Conservation (phyloP, 78 protist genomes). For the Mantamonas sphyraenae region DNA sequence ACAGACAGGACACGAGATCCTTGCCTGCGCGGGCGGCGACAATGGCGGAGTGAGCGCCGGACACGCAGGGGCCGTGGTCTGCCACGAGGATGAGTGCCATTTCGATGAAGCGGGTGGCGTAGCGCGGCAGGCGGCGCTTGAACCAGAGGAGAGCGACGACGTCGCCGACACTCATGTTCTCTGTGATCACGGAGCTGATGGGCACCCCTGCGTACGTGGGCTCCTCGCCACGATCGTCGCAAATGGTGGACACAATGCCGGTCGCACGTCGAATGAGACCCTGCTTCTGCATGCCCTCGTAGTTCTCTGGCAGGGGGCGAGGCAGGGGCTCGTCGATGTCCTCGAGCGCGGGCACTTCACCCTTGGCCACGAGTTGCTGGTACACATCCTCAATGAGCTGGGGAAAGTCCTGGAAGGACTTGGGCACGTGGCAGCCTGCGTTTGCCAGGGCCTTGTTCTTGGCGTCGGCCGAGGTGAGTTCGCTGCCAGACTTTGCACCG, state of each 20-base stretch:
- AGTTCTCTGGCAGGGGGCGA: constrained; percentile 77
- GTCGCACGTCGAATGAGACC: constrained; percentile 86
- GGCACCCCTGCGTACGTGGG: constrained; percentile 74
- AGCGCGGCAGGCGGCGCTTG: constrained; percentile 69
- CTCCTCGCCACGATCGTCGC: constrained; percentile 94
- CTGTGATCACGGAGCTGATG: constrained; percentile 51
- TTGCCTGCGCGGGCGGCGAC: constrained; percentile 88
- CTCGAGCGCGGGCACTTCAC: constrained; percentile 31
- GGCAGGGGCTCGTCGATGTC: constrained; percentile 53
- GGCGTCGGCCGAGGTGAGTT: constrained; percentile 63
- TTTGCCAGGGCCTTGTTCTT: constrained; percentile 64
- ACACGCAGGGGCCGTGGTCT: constrained; percentile 93
- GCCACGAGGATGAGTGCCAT: constrained; percentile 78
- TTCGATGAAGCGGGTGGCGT: constrained; percentile 80
- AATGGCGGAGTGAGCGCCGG: constrained; percentile 94
- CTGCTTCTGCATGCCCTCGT: constrained; percentile 44
- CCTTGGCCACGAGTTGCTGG: constrained; percentile 3
- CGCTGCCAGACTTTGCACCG: constrained; percentile 69
- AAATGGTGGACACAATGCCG: constrained; percentile 71
- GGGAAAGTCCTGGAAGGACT: background rate
- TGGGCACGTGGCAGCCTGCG: constrained; percentile 87
- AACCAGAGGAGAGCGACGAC: constrained; percentile 83
- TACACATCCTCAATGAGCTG: background rate
- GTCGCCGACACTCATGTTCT: constrained; percentile 74
- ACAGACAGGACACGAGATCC: constrained; percentile 80